These are phyloP conservation scores for Phytophthora sojae DNA, from an alignment of 352 stramenopile genomes.

Conservation along the genomic window DNA sequence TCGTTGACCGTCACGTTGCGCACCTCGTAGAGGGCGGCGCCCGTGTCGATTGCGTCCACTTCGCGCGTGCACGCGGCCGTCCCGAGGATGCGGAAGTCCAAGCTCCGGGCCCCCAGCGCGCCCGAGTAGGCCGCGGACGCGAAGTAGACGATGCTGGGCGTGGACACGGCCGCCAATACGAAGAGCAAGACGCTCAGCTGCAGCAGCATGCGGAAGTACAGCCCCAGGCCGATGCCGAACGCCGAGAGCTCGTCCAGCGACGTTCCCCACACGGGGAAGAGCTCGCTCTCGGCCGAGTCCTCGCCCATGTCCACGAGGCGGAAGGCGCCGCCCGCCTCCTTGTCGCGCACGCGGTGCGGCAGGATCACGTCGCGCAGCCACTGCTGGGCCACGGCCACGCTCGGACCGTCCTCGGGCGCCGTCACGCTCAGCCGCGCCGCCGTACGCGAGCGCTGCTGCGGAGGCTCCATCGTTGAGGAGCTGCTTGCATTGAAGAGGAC, in stretches of 20 bases:
- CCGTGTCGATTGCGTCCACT: slow-evolving; percentile 19
- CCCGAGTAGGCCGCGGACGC: slow-evolving; percentile 67
- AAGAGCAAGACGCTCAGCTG: slow-evolving; percentile 61
- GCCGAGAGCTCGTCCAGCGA: slow-evolving; percentile 63
- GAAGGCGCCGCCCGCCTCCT: slow-evolving; percentile 40
- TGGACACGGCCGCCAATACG: slow-evolving; percentile 62
- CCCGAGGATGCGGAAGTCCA: slow-evolving; percentile 65
- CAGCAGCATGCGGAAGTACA: slow-evolving; percentile 84
- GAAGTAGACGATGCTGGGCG: slow-evolving; percentile 76
- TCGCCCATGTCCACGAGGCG: slow-evolving; percentile 79
- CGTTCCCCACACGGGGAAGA: slow-evolving; percentile 72
- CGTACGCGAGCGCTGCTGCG: slow-evolving; percentile 11
- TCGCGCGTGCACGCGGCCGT: slow-evolving; percentile 68
- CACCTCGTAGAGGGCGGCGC: slow-evolving; percentile 13
- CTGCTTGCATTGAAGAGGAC: neutral
- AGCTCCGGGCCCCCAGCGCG: slow-evolving; percentile 31
- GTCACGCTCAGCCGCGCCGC: slow-evolving; percentile 33
- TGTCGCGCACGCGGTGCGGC: slow-evolving; percentile 58
- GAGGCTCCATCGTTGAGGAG: slow-evolving; percentile 20
- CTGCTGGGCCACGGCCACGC: slow-evolving; percentile 48
- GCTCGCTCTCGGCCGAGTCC: slow-evolving; percentile 52
- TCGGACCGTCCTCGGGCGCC: slow-evolving; percentile 31
- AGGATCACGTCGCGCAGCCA: slow-evolving; percentile 70
- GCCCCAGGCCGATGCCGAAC: slow-evolving; percentile 79
- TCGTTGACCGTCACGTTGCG: slow-evolving; percentile 44